Evolutionary conservation across 495 filamentous ascomycete genomes (phyloP).

Genomic region (Aspergillus leporis): DNA sequence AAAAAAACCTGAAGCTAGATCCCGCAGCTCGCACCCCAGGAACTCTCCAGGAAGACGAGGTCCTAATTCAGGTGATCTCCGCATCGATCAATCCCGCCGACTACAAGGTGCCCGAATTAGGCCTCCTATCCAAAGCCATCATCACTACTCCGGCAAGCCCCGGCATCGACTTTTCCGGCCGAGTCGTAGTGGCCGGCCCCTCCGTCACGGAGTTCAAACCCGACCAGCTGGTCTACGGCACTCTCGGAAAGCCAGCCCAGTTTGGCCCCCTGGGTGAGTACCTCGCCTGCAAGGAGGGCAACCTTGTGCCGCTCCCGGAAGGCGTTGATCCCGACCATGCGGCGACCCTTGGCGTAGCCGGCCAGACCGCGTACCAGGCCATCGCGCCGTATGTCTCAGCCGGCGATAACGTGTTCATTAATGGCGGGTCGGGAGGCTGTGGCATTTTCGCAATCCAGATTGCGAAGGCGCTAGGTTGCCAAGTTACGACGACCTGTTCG

Average conservation of each 20-base stretch:
- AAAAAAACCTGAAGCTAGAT: constrained; percentile 57
- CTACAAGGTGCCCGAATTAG: constrained; percentile 64
- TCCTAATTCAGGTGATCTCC: constrained; percentile 59
- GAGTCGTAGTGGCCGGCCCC: constrained; percentile 48
- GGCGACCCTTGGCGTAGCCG: constrained; percentile 56
- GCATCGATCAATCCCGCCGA: constrained; percentile 68
- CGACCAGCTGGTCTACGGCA: constrained; percentile 61
- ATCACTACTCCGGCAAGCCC: constrained; percentile 55
- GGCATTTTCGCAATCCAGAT: constrained; percentile 66
- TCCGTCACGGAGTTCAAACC: constrained; percentile 33
- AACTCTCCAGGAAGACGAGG: constrained; percentile 35
- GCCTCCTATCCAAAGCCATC: constrained; percentile 37
- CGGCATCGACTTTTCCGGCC: constrained; percentile 64
- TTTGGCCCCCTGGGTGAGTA: constrained; percentile 61
- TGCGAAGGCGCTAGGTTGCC: constrained; percentile 63
- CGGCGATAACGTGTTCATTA: constrained; percentile 64
- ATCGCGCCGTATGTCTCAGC: constrained; percentile 54
- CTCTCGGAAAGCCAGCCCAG: constrained; percentile 32
- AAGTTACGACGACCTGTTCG: constrained; percentile 63
- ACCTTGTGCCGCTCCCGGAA: constrained; percentile 43
- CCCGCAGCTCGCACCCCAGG: constrained; percentile 44
- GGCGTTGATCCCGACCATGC: constrained; percentile 52
- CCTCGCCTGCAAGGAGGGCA: constrained; percentile 26
- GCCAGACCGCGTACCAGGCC: constrained; percentile 58
- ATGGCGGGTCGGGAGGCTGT: constrained; percentile 64